phyloP scores from a whole-genome alignment of 1,284 basidiomycete species.

The Apiotrichum domesticum region DNA sequence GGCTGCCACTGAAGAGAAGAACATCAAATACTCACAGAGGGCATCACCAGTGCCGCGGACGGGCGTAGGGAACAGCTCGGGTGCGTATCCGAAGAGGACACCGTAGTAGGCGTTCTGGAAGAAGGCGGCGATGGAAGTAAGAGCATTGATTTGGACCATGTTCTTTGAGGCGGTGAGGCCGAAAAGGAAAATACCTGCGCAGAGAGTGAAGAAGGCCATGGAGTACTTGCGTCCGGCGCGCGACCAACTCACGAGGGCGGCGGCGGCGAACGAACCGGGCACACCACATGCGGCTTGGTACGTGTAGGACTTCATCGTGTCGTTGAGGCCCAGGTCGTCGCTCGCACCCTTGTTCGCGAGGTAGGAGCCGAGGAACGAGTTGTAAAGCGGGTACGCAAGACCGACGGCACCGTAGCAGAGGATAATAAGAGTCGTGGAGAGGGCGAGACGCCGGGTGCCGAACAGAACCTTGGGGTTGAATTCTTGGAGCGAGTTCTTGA shows the following conservation, averaged over 20 bases:
- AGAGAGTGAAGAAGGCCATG: slow-evolving; percentile 52
- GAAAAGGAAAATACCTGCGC: slow-evolving; percentile 58
- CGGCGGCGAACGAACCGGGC: slow-evolving; percentile 57
- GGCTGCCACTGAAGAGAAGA: no score
- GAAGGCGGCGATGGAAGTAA: slow-evolving; percentile 54
- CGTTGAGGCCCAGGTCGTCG: slow-evolving; percentile 32
- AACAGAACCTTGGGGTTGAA: slow-evolving; percentile 55
- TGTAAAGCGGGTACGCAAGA: slow-evolving; percentile 52
- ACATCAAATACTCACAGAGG: slow-evolving; percentile 49
- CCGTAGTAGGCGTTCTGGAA: slow-evolving; percentile 53
- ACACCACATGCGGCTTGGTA: slow-evolving; percentile 51
- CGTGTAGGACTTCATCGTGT: slow-evolving; percentile 53
- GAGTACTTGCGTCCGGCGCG: slow-evolving; percentile 54
- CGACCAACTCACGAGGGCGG: slow-evolving; percentile 54
- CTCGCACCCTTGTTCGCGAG: slow-evolving; percentile 40
- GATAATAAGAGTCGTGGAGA: slow-evolving; percentile 55
- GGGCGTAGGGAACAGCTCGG: slow-evolving; percentile 61
- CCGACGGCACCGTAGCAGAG: slow-evolving; percentile 57
- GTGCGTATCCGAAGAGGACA: slow-evolving; percentile 58
- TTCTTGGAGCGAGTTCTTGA: slow-evolving; percentile 49
- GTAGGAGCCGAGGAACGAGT: slow-evolving; percentile 54
- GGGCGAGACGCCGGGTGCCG: slow-evolving; percentile 50
- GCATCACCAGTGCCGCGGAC: slow-evolving; percentile 62
- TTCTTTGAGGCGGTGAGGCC: slow-evolving; percentile 56
- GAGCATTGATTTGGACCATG: slow-evolving; percentile 52